Base-by-base conservation (phyloP, 192 early-diverging fungal genomes). In the Mortierella claussenii region DNA sequence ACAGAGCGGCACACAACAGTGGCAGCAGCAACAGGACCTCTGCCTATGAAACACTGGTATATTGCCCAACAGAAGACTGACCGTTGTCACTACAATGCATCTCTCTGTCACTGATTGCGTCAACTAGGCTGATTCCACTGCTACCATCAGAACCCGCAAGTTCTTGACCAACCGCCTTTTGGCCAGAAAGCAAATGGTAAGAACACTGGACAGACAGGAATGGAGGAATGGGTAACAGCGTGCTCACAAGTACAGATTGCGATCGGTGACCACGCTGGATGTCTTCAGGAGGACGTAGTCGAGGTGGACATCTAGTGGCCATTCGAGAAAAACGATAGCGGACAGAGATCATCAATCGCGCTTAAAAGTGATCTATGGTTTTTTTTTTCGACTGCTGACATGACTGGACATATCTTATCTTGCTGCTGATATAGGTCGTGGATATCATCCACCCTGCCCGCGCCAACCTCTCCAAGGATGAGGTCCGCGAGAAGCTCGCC, bases 141-240 rank as follows among this genome's bases (percentile, higher is more conserved):
- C 94, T 87, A 98, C 96, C 82, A 90, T 98, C 86, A 88, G 97
- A 79, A 98, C 97, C 78, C 92, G 96, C 87, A 97, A 99, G 91
- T 99, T 98, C 91, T 87, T 99, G 78, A 97, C 96, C 75, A 99
- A 99, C 95, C 94, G 94, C 76, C 89, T 99, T 69, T 94, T 97
- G 61, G 90, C 93, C 82, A 91, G 97, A 81, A 96, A 93, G 89
- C 97, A 98, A 90, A 95, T 97, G 91, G 91, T 98, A 71, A 71
- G 59, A 23, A 48, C 20, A 51, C 26, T 47, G 83, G 30, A 51
- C 34, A n/a, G 4, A 15, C 47, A 43, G 46, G 27, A 36, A n/a
- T 28, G 50, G 33, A 18, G 46, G 13, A 20, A 32, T 54, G 0
- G 15, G 31, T 26, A 48, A 64, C 11, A 30, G n/a, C n/a, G n/a